Conservation (phyloP, 192 early-diverging fungal species). For the Podila clonocystis region DNA sequence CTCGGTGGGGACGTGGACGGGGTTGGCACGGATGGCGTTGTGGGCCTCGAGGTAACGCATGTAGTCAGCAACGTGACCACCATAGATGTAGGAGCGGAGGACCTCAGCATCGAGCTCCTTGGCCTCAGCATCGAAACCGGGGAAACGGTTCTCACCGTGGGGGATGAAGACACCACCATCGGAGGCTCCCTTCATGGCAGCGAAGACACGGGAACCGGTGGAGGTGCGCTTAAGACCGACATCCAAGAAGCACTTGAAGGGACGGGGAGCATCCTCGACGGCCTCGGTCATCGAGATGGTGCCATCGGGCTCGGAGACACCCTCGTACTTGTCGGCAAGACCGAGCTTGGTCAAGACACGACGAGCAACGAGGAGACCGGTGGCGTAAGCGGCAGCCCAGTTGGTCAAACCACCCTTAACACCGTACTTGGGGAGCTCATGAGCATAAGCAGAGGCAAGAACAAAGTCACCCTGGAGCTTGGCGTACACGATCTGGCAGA, state of each 20-base stretch:
- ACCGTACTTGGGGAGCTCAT: slow-evolving; percentile 96
- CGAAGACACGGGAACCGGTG: slow-evolving; percentile 97
- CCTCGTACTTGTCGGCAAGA: slow-evolving; percentile 96
- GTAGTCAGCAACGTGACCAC: slow-evolving; percentile 97
- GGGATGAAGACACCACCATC: slow-evolving; percentile 99
- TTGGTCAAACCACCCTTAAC: slow-evolving; percentile 99
- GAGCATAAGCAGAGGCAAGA: slow-evolving; percentile 93
- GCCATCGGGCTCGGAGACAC: slow-evolving; percentile 92
- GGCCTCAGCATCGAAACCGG: slow-evolving; percentile 89
- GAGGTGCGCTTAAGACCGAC: slow-evolving; percentile 97
- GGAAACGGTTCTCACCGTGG: slow-evolving; percentile 97
- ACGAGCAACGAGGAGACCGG: slow-evolving; percentile 96
- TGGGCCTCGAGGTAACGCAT: slow-evolving; percentile 98
- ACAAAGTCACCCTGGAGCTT: slow-evolving; percentile 98
- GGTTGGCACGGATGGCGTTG: slow-evolving; percentile 94
- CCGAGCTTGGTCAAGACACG: slow-evolving; percentile 95
- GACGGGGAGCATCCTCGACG: slow-evolving; percentile 90
- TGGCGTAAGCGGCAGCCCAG: slow-evolving; percentile 98
- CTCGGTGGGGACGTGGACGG: slow-evolving; percentile 71
- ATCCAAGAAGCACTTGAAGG: slow-evolving; percentile 98
- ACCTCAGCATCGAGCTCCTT: slow-evolving; percentile 94
- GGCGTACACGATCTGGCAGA: slow-evolving; percentile 98
- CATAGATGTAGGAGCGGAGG: slow-evolving; percentile 97
- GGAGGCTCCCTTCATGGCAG: slow-evolving; percentile 97
- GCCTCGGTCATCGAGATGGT: slow-evolving; percentile 88